These are phyloP conservation scores for Leishmania tarentolae DNA, from an alignment of 208 protist genomes.

Conservation along the genomic window DNA sequence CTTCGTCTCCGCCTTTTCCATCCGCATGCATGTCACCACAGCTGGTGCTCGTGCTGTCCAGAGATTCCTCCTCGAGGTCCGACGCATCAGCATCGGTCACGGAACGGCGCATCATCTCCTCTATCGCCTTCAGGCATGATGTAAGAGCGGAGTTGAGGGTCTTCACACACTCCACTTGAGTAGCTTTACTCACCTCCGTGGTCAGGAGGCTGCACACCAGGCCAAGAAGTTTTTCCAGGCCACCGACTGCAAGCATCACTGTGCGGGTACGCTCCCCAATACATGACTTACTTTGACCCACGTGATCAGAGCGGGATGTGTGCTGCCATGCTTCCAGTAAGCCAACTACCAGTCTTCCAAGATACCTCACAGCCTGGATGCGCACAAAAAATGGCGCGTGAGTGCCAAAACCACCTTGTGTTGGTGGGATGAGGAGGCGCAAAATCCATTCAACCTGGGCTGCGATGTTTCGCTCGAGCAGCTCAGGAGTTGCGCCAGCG, in stretches of 20 bases:
- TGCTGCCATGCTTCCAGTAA: conserved; percentile 17
- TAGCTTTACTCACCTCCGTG: conserved; percentile 36
- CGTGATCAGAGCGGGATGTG: not conserved
- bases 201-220: conserved; percentile 18
- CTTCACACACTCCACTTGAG: conserved; percentile 43
- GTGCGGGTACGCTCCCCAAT: conserved; percentile 5
- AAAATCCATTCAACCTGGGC: conserved; percentile 4
- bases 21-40: not conserved
- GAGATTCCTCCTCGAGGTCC: conserved; percentile 18
- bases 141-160: conserved; percentile 21
- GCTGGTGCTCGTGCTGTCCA: conserved; percentile 4
- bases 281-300: no score
- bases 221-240: conserved; percentile 19
- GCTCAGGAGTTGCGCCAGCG: not conserved
- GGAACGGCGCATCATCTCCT: not conserved
- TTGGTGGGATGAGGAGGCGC: conserved; percentile 2
- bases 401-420: not conserved
- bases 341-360: conserved; percentile 14
- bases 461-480: not conserved
- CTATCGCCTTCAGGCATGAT: conserved; percentile 7
- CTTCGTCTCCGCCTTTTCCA: not conserved
- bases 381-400: conserved; percentile 39
- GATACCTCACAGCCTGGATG: conserved; percentile 19
- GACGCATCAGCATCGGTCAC: not conserved
- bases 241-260: conserved; percentile 12